Evolutionary conservation across 306 rosid species (phyloP), one percentile per base, ranked within the genome.

Genomic region (Mucuna pruriens): DNA sequence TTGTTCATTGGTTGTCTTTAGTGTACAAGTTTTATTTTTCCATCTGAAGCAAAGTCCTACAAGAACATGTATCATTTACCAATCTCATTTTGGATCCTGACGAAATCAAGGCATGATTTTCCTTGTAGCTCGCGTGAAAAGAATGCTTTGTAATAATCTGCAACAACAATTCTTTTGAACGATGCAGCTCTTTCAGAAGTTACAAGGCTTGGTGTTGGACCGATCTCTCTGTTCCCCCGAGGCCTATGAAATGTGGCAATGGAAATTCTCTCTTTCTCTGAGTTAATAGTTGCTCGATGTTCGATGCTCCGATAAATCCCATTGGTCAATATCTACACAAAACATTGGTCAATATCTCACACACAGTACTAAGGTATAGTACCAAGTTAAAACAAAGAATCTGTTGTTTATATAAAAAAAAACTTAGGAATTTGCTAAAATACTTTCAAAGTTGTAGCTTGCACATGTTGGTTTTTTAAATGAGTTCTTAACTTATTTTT

Each of bases 181-280:
- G n/a, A 7, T 25, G 82, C 76, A 16, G 82, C 58, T 4, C 19
- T 77, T 77, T 66, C 82, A 12, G 17, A 1, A 15, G 75, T 36
- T 7, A 78, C 67, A 78, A 78, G 68, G 22, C 82, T 67, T 38
- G 42, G 55, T 38, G 33, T 26, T 4, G 82, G 82, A 51, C 82
- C 55, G 0, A 78, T 10, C 5, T 66, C 42, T 52, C 4, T 38
- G 0, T 11, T 67, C 44, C 9, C 9, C 16, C 16, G 67, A 67
- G 82, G 82, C 20, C 57, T 51, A 2, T 66, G 67, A 67, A 67
- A 78, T 16, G 82, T 48, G 12, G 82, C 82, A 66, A 78, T 66
- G 20, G 67, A 78, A 67, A 78, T 66, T 20, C 75, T 78, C 40
- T 78, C 75, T 19, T 51, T 66, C 15, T 66, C 9, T 3, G 44